Conservation (phyloP, 208 protist genomes). For the Polymyxa betae region DNA sequence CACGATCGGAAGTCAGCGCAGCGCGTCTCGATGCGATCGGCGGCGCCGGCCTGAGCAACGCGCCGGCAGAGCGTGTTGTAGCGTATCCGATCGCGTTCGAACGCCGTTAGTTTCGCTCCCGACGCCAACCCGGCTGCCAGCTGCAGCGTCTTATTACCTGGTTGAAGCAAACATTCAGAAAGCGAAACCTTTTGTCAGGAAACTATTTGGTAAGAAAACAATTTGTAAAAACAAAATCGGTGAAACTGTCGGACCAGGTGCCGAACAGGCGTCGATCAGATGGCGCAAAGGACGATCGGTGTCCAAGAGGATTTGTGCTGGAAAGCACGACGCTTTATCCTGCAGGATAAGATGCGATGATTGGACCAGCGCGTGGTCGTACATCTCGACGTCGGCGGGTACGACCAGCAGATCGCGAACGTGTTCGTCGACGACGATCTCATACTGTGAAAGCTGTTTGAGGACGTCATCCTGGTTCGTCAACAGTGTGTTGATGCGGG, state of each 20-base stretch:
- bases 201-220: too few relatives aligned
- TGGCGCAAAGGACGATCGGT: neutral
- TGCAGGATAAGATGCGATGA: slow-evolving; percentile 66
- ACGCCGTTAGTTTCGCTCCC: slow-evolving; percentile 62
- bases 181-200: too few relatives aligned
- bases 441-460: too few relatives aligned
- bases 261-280: slow-evolving; percentile 75
- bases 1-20: slow-evolving; percentile 56
- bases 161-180: too few relatives aligned
- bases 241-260: slow-evolving; percentile 66
- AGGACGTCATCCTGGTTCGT: neutral
- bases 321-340: slow-evolving; percentile 78
- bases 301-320: slow-evolving; percentile 60
- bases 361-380: slow-evolving; percentile 65
- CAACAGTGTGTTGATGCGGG: slow-evolving; percentile 68
- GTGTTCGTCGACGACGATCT: slow-evolving; percentile 58
- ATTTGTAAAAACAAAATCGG: neutral
- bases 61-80: slow-evolving; percentile 34
- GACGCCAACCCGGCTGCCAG: slow-evolving; percentile 67
- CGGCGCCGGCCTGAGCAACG: slow-evolving; percentile 3
- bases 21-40: neutral
- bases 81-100: slow-evolving; percentile 61
- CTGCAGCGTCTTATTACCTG: slow-evolving; percentile 74
- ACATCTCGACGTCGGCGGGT: slow-evolving; percentile 66
- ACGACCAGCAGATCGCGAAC: slow-evolving; percentile 68